A percentile compares a stretch with the other conserved stretches of the same genome.
These are phyloP conservation scores for Graphiopsis chlorocephala DNA, from an alignment of 2,329 filamentous ascomycete species.

Conservation along the genomic window DNA sequence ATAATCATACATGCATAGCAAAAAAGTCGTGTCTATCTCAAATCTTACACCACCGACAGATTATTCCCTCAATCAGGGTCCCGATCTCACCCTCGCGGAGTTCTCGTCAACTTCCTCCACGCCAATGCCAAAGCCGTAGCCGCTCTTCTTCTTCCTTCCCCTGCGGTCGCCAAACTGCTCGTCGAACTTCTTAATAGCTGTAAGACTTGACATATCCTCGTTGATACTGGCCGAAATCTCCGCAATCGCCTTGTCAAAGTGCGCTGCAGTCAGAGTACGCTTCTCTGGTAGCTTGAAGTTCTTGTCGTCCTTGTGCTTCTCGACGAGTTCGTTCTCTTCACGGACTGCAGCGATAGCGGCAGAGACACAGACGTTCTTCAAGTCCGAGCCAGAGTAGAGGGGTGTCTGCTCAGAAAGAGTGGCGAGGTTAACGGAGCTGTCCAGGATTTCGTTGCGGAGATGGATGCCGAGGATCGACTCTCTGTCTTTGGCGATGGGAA, in stretches of 20 bases:
- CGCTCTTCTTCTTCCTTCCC: slow-evolving; percentile 48
- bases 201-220: slow-evolving; percentile 86
- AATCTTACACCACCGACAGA: neutral
- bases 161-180: slow-evolving; percentile 87
- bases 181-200: slow-evolving; percentile 90
- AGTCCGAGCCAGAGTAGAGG: slow-evolving; percentile 77
- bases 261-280: slow-evolving; percentile 62
- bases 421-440: slow-evolving; percentile 58
- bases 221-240: slow-evolving; percentile 91
- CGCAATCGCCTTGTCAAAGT: slow-evolving; percentile 81
- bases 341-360: slow-evolving; percentile 76
- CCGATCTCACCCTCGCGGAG: slow-evolving; percentile 8
- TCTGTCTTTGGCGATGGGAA: slow-evolving; percentile 65
- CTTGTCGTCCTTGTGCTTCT: slow-evolving; percentile 30
- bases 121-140: slow-evolving; percentile 33
- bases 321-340: slow-evolving; percentile 60
- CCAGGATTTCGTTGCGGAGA: slow-evolving; percentile 65
- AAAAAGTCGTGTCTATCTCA: neutral
- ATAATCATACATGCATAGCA: neutral
- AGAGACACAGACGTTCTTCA: slow-evolving; percentile 79
- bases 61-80: neutral
- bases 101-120: slow-evolving; percentile 6
- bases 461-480: slow-evolving; percentile 69
- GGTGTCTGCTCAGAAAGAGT: slow-evolving; percentile 65
- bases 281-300: slow-evolving; percentile 65